A percentile compares a stretch with the other conserved stretches of the same genome.
These are phyloP conservation scores for Jamesozyma gamospora DNA, from an alignment of 805 yeast genomes.

Conservation along the genomic window DNA sequence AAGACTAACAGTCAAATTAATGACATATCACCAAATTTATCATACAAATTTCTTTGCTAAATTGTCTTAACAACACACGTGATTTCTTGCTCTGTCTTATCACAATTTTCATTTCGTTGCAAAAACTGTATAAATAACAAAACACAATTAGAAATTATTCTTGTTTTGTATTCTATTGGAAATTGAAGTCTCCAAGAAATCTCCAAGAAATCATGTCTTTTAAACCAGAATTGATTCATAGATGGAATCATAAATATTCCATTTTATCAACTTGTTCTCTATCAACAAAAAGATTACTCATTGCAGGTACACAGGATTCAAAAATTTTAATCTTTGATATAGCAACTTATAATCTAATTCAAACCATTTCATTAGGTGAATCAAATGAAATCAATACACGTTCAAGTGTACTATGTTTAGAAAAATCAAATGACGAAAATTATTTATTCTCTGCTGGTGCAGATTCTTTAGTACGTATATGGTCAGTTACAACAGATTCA, in stretches of 20 bases:
- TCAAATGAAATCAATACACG: constrained; percentile 21
- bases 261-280: constrained; percentile 63
- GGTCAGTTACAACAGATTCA: constrained; percentile 42
- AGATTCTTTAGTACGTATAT: constrained; percentile 79
- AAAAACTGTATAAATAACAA: too few relatives aligned
- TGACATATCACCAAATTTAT: too few relatives aligned
- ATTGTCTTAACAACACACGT: too few relatives aligned
- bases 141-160: too few relatives aligned
- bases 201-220: constrained; percentile 1
- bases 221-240: constrained; percentile 40
- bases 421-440: constrained; percentile 42
- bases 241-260: constrained; percentile 67
- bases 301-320: constrained; percentile 89
- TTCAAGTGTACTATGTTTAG: constrained; percentile 53
- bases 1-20: too few relatives aligned
- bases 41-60: too few relatives aligned
- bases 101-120: too few relatives aligned
- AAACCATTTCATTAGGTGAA: constrained; percentile 42
- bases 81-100: too few relatives aligned
- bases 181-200: too few relatives aligned
- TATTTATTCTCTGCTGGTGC: constrained; percentile 77
- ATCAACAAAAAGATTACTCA: constrained; percentile 46
- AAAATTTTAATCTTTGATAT: constrained; percentile 64
- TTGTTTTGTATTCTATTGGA: too few relatives aligned
- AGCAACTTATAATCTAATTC: constrained; percentile 43